These are phyloP conservation scores for Fusarium dimerum DNA, from an alignment of 2,329 filamentous ascomycete species.

Conservation along the genomic window DNA sequence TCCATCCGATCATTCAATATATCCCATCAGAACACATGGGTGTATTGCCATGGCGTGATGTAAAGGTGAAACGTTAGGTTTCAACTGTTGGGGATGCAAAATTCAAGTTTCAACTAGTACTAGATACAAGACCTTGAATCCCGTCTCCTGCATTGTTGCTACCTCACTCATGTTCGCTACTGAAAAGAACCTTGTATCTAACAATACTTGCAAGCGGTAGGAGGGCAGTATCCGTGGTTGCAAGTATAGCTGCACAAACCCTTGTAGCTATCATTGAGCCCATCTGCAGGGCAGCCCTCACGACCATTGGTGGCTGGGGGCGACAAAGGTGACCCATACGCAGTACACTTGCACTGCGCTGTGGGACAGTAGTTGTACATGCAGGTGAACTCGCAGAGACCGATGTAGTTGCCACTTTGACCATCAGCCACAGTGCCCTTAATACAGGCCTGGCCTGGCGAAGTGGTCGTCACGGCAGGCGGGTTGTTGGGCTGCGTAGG, in stretches of 20 bases:
- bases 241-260: conserved; percentile 49
- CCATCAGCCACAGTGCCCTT: conserved; percentile 33
- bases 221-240: conserved; percentile 48
- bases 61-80: no score
- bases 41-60: no score
- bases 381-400: conserved; percentile 38
- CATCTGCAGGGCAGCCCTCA: conserved; percentile 35
- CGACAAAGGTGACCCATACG: conserved; percentile 31
- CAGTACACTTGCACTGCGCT: conserved; percentile 36
- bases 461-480: conserved; percentile 3
- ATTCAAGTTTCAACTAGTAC: no score
- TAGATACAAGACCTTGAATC: no score
- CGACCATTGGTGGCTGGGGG: conserved; percentile 27
- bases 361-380: conserved; percentile 35
- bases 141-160: no score
- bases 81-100: no score
- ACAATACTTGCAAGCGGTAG: conserved; percentile 28
- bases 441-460: conserved; percentile 22
- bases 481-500: conserved; percentile 39
- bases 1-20: no score
- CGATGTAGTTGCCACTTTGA: conserved; percentile 33
- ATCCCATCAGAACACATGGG: no score
- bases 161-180: no score
- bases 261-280: conserved; percentile 38
- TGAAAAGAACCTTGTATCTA: neutral